Percentiles rank a stretch among this genome's conserved stretches.
Conservation (phyloP, 108 stramenopile genomes). For the Skeletonema menzelii region DNA sequence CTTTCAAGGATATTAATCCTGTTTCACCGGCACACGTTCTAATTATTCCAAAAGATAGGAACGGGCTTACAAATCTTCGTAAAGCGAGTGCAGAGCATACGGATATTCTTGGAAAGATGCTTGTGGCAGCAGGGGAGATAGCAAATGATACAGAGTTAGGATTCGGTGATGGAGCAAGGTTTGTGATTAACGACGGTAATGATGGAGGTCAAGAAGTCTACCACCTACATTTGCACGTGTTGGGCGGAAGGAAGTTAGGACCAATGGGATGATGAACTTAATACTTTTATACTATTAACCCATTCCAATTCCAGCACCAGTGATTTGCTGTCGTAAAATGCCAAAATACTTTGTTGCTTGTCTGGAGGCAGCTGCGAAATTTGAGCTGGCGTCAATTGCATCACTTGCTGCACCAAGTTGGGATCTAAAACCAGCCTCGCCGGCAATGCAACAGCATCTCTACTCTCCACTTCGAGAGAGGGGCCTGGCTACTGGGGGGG, state of each 20-base stretch:
- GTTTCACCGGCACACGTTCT: conserved; percentile 94
- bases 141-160: conserved; percentile 81
- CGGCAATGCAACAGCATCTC: no score
- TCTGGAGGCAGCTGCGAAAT: conserved; percentile 86
- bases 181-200: conserved; percentile 94
- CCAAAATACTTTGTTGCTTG: conserved; percentile 87
- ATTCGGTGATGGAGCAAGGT: conserved; percentile 84
- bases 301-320: conserved; percentile 23
- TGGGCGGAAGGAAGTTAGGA: conserved; percentile 79
- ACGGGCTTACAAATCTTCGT: conserved; percentile 84
- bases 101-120: conserved; percentile 90
- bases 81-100: conserved; percentile 87
- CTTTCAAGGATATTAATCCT: conserved; percentile 96
- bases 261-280: not conserved
- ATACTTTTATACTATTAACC: not conserved
- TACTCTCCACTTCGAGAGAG: no score
- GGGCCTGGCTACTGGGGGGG: no score
- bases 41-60: conserved; percentile 96
- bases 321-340: conserved; percentile 84
- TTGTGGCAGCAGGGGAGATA: conserved; percentile 92
- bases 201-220: conserved; percentile 94
- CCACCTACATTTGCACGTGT: conserved; percentile 94
- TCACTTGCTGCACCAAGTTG: conserved; percentile 84
- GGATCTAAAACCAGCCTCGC: no score
- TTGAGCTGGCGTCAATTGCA: conserved; percentile 79